These are phyloP conservation scores for Talaromyces borbonicus DNA, from an alignment of 495 filamentous ascomycete species.

Conservation along the genomic window DNA sequence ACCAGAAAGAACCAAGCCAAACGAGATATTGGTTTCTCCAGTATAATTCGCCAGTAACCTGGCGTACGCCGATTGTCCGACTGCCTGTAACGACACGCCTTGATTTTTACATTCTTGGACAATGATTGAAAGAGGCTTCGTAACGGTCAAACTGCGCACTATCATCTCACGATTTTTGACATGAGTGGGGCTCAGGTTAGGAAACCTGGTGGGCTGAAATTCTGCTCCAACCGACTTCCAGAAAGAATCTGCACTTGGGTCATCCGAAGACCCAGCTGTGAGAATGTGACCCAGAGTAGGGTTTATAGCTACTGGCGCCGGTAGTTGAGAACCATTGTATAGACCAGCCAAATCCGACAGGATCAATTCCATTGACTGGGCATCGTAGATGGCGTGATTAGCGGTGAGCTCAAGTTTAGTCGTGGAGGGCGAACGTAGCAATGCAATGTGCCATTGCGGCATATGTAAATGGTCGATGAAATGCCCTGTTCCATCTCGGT, in stretches of 20 bases:
- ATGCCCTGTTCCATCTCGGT: slow-evolving; percentile 12
- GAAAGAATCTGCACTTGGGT: slow-evolving; percentile 37
- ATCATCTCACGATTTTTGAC: slow-evolving; percentile 24
- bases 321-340: slow-evolving; percentile 20
- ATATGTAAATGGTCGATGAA: slow-evolving; percentile 28
- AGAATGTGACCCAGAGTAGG: slow-evolving; percentile 44
- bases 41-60: slow-evolving; percentile 59
- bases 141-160: slow-evolving; percentile 29
- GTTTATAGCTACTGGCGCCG: slow-evolving; percentile 20
- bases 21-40: slow-evolving; percentile 56
- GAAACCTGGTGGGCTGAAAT: slow-evolving; percentile 52
- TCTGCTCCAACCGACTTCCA: slow-evolving; percentile 48
- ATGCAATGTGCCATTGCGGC: slow-evolving; percentile 39
- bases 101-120: slow-evolving; percentile 40
- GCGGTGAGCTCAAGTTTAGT: slow-evolving; percentile 39
- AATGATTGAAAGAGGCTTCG: slow-evolving; percentile 28
- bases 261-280: slow-evolving; percentile 20
- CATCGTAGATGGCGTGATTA: slow-evolving; percentile 77
- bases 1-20: slow-evolving; percentile 67
- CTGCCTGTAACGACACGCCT: slow-evolving; percentile 60
- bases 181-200: slow-evolving; percentile 54
- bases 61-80: slow-evolving; percentile 66
- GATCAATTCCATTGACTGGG: slow-evolving; percentile 51
- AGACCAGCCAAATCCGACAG: slow-evolving; percentile 42
- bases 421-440: slow-evolving; percentile 14